Percentiles rank a stretch among this genome's conserved stretches.
These are phyloP conservation scores for Oemleria cerasiformis DNA, from an alignment of 306 rosid species.

Conservation along the genomic window DNA sequence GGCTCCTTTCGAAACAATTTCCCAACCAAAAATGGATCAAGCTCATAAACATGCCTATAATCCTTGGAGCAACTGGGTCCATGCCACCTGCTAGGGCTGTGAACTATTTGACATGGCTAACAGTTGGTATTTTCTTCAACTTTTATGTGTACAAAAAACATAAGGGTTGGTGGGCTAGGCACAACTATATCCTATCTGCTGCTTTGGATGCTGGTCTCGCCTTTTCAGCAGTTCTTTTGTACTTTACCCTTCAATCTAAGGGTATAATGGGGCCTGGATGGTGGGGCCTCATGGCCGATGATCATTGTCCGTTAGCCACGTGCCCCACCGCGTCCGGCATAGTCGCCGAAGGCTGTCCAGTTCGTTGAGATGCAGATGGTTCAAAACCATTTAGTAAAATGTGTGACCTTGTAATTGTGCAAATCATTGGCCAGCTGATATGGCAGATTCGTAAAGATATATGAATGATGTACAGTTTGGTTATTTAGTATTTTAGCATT, in stretches of 20 bases:
- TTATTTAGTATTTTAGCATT: no score
- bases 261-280: conserved; percentile 41
- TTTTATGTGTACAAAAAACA: no score
- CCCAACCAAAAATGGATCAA: no score
- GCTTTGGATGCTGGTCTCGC: conserved; percentile 83
- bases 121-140: no score
- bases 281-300: conserved; percentile 56
- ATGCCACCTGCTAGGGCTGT: no score
- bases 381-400: neutral
- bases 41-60: no score
- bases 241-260: conserved; percentile 48
- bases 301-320: conserved; percentile 40
- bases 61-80: no score
- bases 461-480: no score
- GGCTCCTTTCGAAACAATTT: no score
- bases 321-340: conserved; percentile 80
- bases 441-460: neutral
- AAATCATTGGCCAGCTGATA: neutral
- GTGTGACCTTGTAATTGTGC: neutral
- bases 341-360: conserved; percentile 45
- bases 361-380: conserved; percentile 13
- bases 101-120: no score
- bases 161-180: no score
- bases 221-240: conserved; percentile 45
- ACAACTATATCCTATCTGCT: no score